These are phyloP conservation scores for Thraustochytrium sp. DNA, from an alignment of 352 stramenopile species.

Conservation along the genomic window DNA sequence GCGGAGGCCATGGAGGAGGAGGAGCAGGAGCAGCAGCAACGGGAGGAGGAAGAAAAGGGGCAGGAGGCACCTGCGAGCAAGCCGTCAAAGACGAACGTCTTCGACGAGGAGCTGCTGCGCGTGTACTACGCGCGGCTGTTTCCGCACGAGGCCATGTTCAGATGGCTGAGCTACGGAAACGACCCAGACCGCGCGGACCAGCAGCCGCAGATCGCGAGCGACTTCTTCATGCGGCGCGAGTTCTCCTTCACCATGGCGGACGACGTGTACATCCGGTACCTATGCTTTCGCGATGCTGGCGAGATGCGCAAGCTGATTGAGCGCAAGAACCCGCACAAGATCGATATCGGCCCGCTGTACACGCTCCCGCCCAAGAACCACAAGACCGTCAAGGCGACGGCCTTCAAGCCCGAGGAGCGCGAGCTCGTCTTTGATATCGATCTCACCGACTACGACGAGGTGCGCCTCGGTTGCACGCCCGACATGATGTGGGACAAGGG, in stretches of 20 bases:
- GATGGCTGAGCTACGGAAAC: slow-evolving; percentile 61
- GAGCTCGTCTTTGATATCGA: slow-evolving; percentile 99
- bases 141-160: slow-evolving; percentile 59
- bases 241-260: slow-evolving; percentile 96
- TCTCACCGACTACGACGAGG: slow-evolving; percentile 99
- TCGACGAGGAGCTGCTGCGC: slow-evolving; percentile 67
- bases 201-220: slow-evolving; percentile 20
- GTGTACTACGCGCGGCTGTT: slow-evolving; percentile 76
- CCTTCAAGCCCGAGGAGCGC: slow-evolving; percentile 83
- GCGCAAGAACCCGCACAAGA: slow-evolving; percentile 94
- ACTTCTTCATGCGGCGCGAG: slow-evolving; percentile 82
- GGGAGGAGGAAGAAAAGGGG: neutral
- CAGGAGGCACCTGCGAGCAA: neutral
- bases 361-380: slow-evolving; percentile 58
- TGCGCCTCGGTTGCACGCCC: slow-evolving; percentile 87
- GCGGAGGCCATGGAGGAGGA: neutral
- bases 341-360: slow-evolving; percentile 98
- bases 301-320: slow-evolving; percentile 74
- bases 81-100: slow-evolving; percentile 45
- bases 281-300: slow-evolving; percentile 77
- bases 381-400: slow-evolving; percentile 56
- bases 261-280: slow-evolving; percentile 99
- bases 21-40: neutral
- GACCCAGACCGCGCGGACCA: slow-evolving; percentile 46
- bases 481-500: slow-evolving; percentile 69